phyloP scores from a whole-genome alignment of 2,329 filamentous ascomycete genomes.

The Alternaria angustiovoidea region DNA sequence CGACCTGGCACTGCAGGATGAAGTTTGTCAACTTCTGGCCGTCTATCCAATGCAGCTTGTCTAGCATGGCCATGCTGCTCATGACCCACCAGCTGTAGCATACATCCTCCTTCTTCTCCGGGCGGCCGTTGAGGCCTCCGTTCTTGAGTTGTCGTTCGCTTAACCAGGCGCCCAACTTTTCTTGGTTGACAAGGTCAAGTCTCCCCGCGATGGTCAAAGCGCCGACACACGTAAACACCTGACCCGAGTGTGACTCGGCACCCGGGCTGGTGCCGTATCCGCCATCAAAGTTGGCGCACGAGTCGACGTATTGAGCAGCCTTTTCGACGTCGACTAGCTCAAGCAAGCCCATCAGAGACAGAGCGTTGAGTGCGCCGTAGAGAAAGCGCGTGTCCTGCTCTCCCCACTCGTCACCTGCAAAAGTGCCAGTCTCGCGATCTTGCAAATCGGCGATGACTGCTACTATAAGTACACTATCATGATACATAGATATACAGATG shows the following conservation, averaged over 20 bases:
- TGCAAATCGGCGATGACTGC: constrained; percentile 83
- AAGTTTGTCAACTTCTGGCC: constrained; percentile 78
- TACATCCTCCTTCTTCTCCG: constrained; percentile 94
- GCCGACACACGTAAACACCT: constrained; percentile 93
- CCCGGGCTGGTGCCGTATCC: constrained; percentile 90
- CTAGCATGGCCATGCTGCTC: constrained; percentile 89
- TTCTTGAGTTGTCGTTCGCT: constrained; percentile 89
- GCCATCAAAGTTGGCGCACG: constrained; percentile 92
- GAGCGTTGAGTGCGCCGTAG: constrained; percentile 86
- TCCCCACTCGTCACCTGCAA: constrained; percentile 94
- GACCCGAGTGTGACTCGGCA: constrained; percentile 92
- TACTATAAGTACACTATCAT: constrained; percentile 32
- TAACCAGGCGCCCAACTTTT: constrained; percentile 86
- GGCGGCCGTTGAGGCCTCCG: constrained; percentile 90
- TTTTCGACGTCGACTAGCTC: constrained; percentile 78
- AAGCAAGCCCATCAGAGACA: constrained; percentile 82
- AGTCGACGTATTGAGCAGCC: constrained; percentile 79
- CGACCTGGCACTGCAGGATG: constrained; percentile 82
- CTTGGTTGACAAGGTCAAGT: constrained; percentile 81
- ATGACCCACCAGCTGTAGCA: constrained; percentile 99
- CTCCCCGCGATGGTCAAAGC: constrained; percentile 84
- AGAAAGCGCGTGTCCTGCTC: constrained; percentile 95
- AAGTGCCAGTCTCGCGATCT: constrained; percentile 81
- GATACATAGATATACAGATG: constrained; percentile 11
- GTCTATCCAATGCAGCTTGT: constrained; percentile 91